Percentiles rank a stretch among this genome's conserved stretches.
Conservation (phyloP, 176 grass and related monocot species). For the Tillandsia fasciculata region DNA sequence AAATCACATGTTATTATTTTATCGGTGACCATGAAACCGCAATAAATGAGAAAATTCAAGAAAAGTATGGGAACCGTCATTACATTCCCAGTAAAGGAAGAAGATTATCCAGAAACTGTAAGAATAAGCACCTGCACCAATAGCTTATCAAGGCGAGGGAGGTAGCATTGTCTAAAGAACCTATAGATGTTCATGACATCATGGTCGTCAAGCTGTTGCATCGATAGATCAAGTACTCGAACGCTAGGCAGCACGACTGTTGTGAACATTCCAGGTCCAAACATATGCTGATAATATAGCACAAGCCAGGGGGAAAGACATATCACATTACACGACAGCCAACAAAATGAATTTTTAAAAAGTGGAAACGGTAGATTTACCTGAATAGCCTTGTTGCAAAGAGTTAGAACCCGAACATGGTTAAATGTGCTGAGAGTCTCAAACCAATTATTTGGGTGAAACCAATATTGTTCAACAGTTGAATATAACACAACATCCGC, state of each 20-base stretch:
- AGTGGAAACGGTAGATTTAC: background rate
- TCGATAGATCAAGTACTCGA: background rate
- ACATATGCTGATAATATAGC: background rate
- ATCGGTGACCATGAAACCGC: no score
- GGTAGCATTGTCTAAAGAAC: background rate
- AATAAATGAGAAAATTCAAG: no score
- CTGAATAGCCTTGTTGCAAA: background rate
- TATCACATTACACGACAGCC: background rate
- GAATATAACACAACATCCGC: background rate
- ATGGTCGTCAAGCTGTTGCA: background rate
- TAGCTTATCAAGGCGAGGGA: background rate
- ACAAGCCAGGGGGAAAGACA: background rate
- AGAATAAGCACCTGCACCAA: background rate
- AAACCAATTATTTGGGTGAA: background rate
- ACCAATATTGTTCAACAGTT: background rate
- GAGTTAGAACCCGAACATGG: conserved; percentile 2
- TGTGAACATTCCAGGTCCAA: conserved; percentile 1
- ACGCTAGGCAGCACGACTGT: background rate
- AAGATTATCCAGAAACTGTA: background rate
- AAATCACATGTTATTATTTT: no score
- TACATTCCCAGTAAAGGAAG: no score
- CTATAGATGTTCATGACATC: background rate
- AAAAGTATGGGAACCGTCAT: no score
- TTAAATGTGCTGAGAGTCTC: background rate
- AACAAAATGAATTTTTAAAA: background rate